Evolutionary conservation across 192 early-diverging fungal genomes (phyloP), one percentile per base, ranked within the genome.

Genomic region (Dispira parvispora): DNA sequence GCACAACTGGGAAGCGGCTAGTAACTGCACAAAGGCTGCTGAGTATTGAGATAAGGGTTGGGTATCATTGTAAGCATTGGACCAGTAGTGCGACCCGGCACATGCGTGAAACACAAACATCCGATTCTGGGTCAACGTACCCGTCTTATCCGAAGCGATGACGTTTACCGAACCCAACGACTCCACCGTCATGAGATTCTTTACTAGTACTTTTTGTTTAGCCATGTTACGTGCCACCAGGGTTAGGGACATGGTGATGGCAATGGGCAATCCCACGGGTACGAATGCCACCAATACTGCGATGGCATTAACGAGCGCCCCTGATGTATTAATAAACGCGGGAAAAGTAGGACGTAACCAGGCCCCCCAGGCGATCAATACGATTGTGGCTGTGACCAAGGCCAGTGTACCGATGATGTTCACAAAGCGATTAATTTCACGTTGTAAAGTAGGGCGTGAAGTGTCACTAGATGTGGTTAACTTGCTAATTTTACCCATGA

Each of bases 71-170:
- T 27, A 27, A 21, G 16, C 21, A 10, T 10, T 27, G 23, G 38
- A 14, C 43, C 49, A 57, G 1, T 18, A n/a, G 52, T 23, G 2
- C 8, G 18, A 23, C 38, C 25, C 25, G 6, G 32, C 58, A 42
- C 63, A 46, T 62, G 53, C 65, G 54, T 69, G 63, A 44, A 68
- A 68, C 18, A 85, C 82, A 28, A 65, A 66, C 88, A 96, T 91
- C 52, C 80, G 73, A 74, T 84, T 80, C 62, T 81, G 76, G 13
- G 92, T 96, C 45, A 96, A 70, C 9, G 90, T 96, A 0, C 90
- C 92, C n/a, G 92, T 93, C 75, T 96, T 96, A 70, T 96, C 90
- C 45, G 86, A 89, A 64, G 73, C 78, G 11, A 82, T 78, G 10
- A 88, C 80, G 62, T 71, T 80, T 53, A 91, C 82, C 52, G 83